These are phyloP conservation scores for Aspergillus sp. DNA, from an alignment of 2,329 filamentous ascomycete species.

Conservation along the genomic window DNA sequence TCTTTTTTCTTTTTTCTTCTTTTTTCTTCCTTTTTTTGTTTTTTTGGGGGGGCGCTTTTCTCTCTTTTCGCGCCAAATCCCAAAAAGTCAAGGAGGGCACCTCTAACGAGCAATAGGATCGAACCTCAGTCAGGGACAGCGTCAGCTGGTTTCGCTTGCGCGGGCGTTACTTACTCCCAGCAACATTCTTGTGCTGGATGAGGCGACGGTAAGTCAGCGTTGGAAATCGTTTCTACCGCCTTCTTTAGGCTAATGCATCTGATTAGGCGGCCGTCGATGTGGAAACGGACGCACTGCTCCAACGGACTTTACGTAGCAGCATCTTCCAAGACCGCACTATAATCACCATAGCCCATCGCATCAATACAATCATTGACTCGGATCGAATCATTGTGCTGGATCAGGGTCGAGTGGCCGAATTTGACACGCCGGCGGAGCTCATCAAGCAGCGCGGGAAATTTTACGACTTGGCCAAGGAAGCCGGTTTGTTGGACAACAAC, in stretches of 20 bases:
- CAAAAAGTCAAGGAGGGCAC: too few relatives aligned
- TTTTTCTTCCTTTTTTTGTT: too few relatives aligned
- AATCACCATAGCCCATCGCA: constrained; percentile 95
- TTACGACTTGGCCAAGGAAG: constrained; percentile 84
- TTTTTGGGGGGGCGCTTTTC: too few relatives aligned
- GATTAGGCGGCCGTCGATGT: constrained; percentile 58
- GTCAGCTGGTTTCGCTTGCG: constrained; percentile 86
- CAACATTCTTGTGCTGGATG: constrained; percentile 94
- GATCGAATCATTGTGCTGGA: constrained; percentile 93
- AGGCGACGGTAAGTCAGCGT: constrained; percentile 64
- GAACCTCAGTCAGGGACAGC: constrained; percentile 89
- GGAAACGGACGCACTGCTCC: constrained; percentile 58
- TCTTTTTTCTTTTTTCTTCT: not conserved
- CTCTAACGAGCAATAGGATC: constrained; percentile 54
- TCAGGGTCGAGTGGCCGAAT: constrained; percentile 81
- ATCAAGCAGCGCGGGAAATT: constrained; percentile 71
- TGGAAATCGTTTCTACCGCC: not conserved
- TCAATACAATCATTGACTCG: constrained; percentile 87
- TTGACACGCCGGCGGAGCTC: constrained; percentile 74
- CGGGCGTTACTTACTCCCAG: constrained; percentile 89
- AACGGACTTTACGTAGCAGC: constrained; percentile 54
- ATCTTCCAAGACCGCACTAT: constrained; percentile 88
- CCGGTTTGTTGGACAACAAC: constrained; percentile 60
- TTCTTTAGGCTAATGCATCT: constrained; percentile 12
- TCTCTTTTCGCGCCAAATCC: not conserved